Conservation (phyloP, 2,329 filamentous ascomycete species). For the Cordyceps javanica region DNA sequence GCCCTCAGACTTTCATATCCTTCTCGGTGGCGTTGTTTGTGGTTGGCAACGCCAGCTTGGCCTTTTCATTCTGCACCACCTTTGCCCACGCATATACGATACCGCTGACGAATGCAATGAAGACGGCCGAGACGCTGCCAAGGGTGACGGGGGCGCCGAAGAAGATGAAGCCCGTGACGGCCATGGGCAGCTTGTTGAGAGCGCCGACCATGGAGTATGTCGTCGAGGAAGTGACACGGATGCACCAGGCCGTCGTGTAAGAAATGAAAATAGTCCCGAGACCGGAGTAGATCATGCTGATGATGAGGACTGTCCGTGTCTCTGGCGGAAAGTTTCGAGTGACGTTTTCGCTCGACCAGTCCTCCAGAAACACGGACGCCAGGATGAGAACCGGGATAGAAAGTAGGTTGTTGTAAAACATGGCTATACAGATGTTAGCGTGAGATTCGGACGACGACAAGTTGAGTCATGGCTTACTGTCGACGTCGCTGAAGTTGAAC, state of each 20-base stretch:
- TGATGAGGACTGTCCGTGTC: conserved; percentile 69
- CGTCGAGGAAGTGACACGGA: conserved; percentile 92
- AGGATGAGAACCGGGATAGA: conserved; percentile 87
- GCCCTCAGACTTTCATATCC: conserved; percentile 3
- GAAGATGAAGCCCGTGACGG: conserved; percentile 86
- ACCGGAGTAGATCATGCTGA: conserved; percentile 91
- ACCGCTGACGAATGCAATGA: conserved; percentile 84
- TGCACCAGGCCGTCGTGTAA: conserved; percentile 99
- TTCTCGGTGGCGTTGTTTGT: conserved; percentile 34
- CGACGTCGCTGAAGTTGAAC: conserved; percentile 99
- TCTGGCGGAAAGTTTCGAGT: conserved; percentile 81
- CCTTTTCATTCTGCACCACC: conserved; percentile 65
- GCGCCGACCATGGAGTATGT: conserved; percentile 99
- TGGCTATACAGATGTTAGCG: conserved; percentile 56
- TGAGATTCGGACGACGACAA: neutral
- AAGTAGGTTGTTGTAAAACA: conserved; percentile 99
- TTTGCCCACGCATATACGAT: conserved; percentile 66
- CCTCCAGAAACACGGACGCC: conserved; percentile 76
- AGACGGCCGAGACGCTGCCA: conserved; percentile 85
- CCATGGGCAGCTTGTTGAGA: conserved; percentile 95
- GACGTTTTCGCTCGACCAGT: conserved; percentile 86
- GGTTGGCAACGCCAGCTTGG: conserved; percentile 61
- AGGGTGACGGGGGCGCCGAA: conserved; percentile 92
- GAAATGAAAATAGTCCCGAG: conserved; percentile 94
- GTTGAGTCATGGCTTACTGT: conserved; percentile 61